phyloP scores from a whole-genome alignment of 257 asterid species.

The Nicotiana obtusifolia region DNA sequence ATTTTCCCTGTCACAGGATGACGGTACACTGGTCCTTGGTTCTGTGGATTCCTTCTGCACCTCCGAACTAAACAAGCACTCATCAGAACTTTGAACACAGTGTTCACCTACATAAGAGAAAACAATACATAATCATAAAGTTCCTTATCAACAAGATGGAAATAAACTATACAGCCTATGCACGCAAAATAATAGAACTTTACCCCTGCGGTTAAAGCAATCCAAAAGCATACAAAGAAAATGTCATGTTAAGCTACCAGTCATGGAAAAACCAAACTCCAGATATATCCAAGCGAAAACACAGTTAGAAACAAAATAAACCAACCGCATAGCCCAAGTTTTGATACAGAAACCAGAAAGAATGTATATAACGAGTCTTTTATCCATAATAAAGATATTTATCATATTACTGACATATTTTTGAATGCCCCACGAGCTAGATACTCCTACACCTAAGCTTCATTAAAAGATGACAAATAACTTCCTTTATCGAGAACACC shows the following conservation, averaged over 20 bases:
- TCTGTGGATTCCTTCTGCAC: slow-evolving; percentile 36
- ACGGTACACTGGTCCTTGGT: slow-evolving; percentile 23
- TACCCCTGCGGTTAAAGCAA: not conserved
- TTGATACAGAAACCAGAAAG: not conserved
- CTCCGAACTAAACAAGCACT: slow-evolving; percentile 29
- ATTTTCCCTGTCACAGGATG: slow-evolving; percentile 44
- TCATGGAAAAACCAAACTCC: not conserved
- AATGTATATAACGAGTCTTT: not conserved
- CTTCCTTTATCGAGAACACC: not conserved
- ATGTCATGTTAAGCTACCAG: not conserved
- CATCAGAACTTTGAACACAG: slow-evolving; percentile 29
- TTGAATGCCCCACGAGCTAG: not conserved
- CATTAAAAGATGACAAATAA: not conserved
- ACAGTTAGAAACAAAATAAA: not conserved
- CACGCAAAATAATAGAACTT: not conserved
- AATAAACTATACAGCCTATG: not conserved
- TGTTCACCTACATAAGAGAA: slow-evolving; percentile 34
- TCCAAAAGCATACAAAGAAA: slow-evolving; percentile 3
- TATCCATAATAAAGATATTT: not conserved
- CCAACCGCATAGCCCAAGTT: not conserved
- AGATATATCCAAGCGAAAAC: not conserved
- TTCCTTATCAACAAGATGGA: slow-evolving; percentile 8
- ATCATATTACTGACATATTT: not conserved
- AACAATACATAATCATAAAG: slow-evolving; percentile 31
- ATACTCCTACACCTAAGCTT: not conserved